phyloP scores from a whole-genome alignment of 805 yeast genomes.

The Wickerhamiella cacticola region DNA sequence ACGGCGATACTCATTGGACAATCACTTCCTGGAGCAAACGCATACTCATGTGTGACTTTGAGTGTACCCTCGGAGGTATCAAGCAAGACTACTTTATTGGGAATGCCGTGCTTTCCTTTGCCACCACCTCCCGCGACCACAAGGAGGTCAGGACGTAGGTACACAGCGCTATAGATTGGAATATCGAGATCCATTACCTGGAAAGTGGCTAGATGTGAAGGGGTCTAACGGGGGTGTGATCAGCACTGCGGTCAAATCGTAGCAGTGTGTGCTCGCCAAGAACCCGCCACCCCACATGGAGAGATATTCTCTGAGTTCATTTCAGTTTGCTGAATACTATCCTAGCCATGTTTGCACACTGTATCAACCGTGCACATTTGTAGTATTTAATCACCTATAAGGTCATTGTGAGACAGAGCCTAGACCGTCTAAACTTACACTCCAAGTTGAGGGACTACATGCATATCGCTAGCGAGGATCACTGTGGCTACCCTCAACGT shows the following conservation, averaged over 20 bases:
- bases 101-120: constrained; percentile 79
- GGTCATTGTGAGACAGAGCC: too few relatives aligned
- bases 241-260: neutral
- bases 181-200: constrained; percentile 9
- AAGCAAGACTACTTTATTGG: constrained; percentile 50
- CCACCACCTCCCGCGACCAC: constrained; percentile 93
- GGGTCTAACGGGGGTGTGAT: neutral
- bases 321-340: too few relatives aligned
- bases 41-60: constrained; percentile 1
- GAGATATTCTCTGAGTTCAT: too few relatives aligned
- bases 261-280: neutral
- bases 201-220: neutral
- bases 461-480: too few relatives aligned
- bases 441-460: too few relatives aligned
- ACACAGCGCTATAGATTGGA: constrained; percentile 73
- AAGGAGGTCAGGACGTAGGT: constrained; percentile 46
- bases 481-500: too few relatives aligned
- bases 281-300: neutral
- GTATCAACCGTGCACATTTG: too few relatives aligned
- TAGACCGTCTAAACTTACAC: too few relatives aligned
- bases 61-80: constrained; percentile 1
- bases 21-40: constrained; percentile 6
- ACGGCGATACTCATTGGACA: constrained; percentile 10
- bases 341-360: too few relatives aligned
- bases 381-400: too few relatives aligned